Evolutionary conservation across 805 yeast species (phyloP).

Genomic region (Sugiyamaella lignohabitans): DNA sequence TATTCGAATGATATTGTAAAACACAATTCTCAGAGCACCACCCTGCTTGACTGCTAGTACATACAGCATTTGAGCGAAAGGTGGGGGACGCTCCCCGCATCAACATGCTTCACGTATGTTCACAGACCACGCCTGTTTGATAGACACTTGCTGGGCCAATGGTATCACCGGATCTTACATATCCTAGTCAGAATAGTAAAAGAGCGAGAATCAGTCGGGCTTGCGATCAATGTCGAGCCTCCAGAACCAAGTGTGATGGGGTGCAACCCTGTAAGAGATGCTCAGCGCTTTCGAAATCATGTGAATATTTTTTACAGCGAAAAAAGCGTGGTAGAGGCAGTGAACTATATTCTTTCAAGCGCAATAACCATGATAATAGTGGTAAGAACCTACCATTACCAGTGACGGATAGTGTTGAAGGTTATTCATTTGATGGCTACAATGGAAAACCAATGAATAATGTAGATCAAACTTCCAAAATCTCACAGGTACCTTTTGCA

Average conservation of each 20-base stretch:
- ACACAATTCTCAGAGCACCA: too few species aligned
- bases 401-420: neutral
- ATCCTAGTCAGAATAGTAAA: too few species aligned
- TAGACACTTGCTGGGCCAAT: too few species aligned
- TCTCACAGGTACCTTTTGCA: too few species aligned
- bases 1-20: too few species aligned
- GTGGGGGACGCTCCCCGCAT: too few species aligned
- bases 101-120: too few species aligned
- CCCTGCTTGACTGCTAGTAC: too few species aligned
- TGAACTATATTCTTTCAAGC: constrained; percentile 8
- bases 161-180: too few species aligned
- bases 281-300: neutral
- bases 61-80: too few species aligned
- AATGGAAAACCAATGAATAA: neutral
- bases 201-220: constrained; percentile 31
- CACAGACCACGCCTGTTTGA: too few species aligned
- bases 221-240: constrained; percentile 41
- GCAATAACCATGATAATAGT: neutral
- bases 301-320: constrained; percentile 7
- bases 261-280: constrained; percentile 40
- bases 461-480: neutral
- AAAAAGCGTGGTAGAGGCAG: constrained; percentile 14
- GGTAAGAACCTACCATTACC: too few species aligned
- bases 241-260: constrained; percentile 44
- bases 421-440: neutral